Conservation (phyloP, 1,284 basidiomycete genomes). For the Inonotus hispidus region DNA sequence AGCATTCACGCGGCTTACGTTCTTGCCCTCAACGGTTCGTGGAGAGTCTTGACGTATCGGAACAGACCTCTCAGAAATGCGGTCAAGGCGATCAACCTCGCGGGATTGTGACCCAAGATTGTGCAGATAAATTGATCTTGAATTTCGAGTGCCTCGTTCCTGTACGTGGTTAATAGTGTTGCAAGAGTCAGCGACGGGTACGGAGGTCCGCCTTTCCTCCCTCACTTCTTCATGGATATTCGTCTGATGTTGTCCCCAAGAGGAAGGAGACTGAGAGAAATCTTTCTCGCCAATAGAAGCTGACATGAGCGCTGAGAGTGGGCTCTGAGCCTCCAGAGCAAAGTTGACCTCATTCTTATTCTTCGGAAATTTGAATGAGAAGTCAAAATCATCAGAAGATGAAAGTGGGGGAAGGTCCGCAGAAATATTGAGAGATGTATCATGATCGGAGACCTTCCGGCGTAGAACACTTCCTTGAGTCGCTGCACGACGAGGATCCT, state of each 20-base stretch:
- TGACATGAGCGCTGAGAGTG: conserved; percentile 8
- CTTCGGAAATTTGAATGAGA: neutral
- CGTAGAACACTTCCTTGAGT: neutral
- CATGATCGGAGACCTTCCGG: neutral
- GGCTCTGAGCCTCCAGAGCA: conserved; percentile 13
- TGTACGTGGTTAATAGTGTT: neutral
- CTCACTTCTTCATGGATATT: neutral
- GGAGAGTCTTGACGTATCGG: neutral
- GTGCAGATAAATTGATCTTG: conserved; percentile 3
- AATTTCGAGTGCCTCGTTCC: neutral
- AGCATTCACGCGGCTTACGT: neutral
- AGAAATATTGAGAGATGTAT: neutral
- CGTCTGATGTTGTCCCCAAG: neutral
- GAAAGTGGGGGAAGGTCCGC: conserved; percentile 7
- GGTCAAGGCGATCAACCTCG: conserved; percentile 11
- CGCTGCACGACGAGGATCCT: neutral
- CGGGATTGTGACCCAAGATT: neutral
- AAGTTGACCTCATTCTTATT: neutral
- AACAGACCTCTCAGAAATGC: conserved; percentile 16
- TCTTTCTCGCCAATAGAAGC: neutral
- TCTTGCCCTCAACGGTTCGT: neutral
- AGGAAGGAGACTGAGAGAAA: neutral
- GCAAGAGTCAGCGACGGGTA: neutral
- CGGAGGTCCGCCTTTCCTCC: neutral
- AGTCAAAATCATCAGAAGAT: neutral